Evolutionary conservation across 208 protist genomes (phyloP), one percentile per base, ranked within the genome.

Genomic region (Trypanosoma avium): DNA sequence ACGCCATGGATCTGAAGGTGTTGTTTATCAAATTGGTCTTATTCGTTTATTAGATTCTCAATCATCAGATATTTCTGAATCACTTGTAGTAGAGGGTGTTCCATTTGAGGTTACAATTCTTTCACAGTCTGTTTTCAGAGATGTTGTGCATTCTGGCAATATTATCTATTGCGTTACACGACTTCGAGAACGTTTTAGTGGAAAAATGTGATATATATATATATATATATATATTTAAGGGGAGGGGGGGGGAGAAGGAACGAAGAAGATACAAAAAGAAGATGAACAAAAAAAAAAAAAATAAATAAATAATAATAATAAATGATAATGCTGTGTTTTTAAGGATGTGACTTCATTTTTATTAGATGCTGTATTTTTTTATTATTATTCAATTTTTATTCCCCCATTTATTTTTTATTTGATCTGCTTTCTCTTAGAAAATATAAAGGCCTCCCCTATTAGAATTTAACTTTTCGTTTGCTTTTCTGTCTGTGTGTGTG

Each of bases 131-230:
- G 55, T 58, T 3, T 61, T 71, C 29, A 55, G 33, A n/a, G 65
- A 71, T 35, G 56, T 64, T 12, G 22, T 71, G 50, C 65, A 71
- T 38, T 62, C 53, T 35, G 65, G 32, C 4, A 71, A 71, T 17
- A 4, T 71, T 21, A 32, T 61, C 17, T 56, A 57, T 36, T 59
- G 54, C 33, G 43, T 60, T 21, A 15, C 48, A 43, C 60, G 33
- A 43, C 48, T 65, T 26, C 60, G 47, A 2, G 10, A 56, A 21
- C 60, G 60, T 3, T 43, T 65, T 27, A 47, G 43, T 22, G 47
- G 29, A 19, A 45, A 53, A 5, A 21, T 40, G 29, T 47, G 54
- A 60, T 12, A 9, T 3, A 22, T 10, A n/a, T 9, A 9, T 13
- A 27, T 10, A 40, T n/a, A n/a, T n/a, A n/a, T n/a, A n/a, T n/a